Conservation (phyloP, 2,329 filamentous ascomycete species). For the Aspergillus unguis region DNA sequence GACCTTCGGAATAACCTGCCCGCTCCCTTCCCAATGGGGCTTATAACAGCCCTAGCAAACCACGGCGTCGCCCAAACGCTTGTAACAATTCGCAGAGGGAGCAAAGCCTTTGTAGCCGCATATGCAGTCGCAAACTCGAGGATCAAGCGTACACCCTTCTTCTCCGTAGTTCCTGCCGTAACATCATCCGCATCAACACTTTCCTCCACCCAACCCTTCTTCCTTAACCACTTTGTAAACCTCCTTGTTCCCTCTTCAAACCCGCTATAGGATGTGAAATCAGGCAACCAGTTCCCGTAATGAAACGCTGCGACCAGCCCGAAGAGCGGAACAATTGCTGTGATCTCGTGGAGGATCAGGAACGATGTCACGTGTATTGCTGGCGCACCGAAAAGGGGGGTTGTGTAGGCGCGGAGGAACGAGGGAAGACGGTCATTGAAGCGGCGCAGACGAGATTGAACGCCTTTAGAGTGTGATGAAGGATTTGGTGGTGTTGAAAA, state of each 20-base stretch:
- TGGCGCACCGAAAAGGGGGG: conserved; percentile 70
- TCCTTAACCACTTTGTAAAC: conserved; percentile 73
- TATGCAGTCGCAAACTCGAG: conserved; percentile 81
- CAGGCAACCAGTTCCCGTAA: conserved; percentile 70
- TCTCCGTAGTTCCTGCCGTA: conserved; percentile 27
- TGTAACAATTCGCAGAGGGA: conserved; percentile 71
- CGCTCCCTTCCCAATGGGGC: conserved; percentile 44
- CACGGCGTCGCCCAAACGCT: conserved; percentile 90
- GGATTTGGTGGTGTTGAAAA: conserved; percentile 24
- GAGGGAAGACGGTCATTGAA: conserved; percentile 56
- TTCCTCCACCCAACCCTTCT: conserved; percentile 72
- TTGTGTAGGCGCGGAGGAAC: conserved; percentile 67
- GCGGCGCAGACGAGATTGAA: conserved; percentile 31
- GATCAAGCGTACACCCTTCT: conserved; percentile 52
- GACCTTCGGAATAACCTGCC: conserved; percentile 38
- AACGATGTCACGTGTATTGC: conserved; percentile 82
- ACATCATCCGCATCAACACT: conserved; percentile 36
- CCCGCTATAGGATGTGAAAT: conserved; percentile 37
- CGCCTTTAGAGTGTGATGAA: conserved; percentile 20
- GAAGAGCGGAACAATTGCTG: conserved; percentile 75
- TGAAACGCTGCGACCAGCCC: conserved; percentile 75
- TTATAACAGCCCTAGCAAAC: conserved; percentile 70
- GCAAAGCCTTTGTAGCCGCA: conserved; percentile 78
- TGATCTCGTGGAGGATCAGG: conserved; percentile 85
- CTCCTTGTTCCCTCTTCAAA: conserved; percentile 62